A percentile compares a stretch with the other conserved stretches of the same genome.
These are phyloP conservation scores for Keithomyces neogunnii DNA, from an alignment of 2,329 filamentous ascomycete species.

Conservation along the genomic window DNA sequence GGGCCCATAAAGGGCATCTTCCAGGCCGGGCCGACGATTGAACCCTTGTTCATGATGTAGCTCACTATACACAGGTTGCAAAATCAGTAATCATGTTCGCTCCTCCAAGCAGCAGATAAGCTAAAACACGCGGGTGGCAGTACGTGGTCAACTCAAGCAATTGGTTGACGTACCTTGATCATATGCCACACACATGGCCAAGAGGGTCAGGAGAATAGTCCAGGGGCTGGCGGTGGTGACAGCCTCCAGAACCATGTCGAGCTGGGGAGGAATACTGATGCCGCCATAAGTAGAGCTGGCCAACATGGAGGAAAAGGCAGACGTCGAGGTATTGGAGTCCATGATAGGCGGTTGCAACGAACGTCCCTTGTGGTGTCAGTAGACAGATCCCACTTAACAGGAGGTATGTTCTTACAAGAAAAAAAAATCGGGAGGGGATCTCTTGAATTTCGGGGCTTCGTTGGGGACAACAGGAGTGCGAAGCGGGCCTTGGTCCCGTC, in stretches of 20 bases:
- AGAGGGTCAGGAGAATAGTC: slow-evolving; percentile 59
- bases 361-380: neutral
- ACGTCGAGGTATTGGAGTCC: slow-evolving; percentile 55
- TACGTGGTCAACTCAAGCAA: neutral
- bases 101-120: neutral
- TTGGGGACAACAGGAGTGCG: neutral
- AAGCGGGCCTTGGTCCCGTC: neutral
- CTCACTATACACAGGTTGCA: slow-evolving; percentile 42
- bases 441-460: neutral
- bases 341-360: slow-evolving; percentile 22
- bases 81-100: neutral
- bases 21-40: slow-evolving; percentile 64
- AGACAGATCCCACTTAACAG: neutral
- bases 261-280: slow-evolving; percentile 43
- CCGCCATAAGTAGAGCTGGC: slow-evolving; percentile 48
- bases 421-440: neutral
- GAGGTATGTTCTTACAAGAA: neutral
- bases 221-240: slow-evolving; percentile 49
- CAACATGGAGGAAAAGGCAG: slow-evolving; percentile 61
- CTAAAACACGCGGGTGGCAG: neutral
- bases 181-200: slow-evolving; percentile 68
- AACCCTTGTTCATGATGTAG: slow-evolving; percentile 67
- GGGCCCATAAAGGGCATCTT: slow-evolving; percentile 90
- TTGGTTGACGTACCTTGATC: slow-evolving; percentile 66
- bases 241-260: slow-evolving; percentile 46